Evolutionary conservation across 73 alveolate genomes (phyloP), one percentile per base, ranked within the genome.

Genomic region (Breviolum minutum): DNA sequence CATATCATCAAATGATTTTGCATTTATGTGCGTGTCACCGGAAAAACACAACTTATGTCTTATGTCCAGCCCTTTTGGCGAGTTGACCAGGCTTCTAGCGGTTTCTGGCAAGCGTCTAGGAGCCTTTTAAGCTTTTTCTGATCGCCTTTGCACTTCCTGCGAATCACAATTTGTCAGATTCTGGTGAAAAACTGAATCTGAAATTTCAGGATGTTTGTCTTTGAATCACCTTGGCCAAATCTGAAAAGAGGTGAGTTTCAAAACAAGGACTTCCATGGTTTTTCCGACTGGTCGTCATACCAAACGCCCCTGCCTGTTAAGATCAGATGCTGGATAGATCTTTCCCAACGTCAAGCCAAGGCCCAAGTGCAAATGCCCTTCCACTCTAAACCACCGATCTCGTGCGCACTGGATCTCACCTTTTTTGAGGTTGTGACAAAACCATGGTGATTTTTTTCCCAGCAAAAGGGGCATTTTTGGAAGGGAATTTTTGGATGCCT

Each of bases 361-460:
- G 61, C 87, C 87, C 82, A 92, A 81, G 27, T 92, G 98, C 63
- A 92, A 90, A 61, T 73, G 98, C n/a, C 87, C 87, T 20, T 73
- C 98, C 79, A 74, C 79, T 48, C 90, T 88, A 60, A 74, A 92
- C 30, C 29, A 92, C 81, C 54, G 54, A 40, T 40, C 54, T 40
- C 54, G 54, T 3, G 54, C 54, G 3, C 54, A 40, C 3, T 40
- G 54, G 54, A 40, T 40, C 54, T 40, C 54, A 40, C 54, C 54
- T n/a, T n/a, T n/a, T n/a, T n/a, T n/a, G n/a, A n/a, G n/a, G n/a
- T n/a, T n/a, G n/a, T n/a, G n/a, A n/a, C n/a, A n/a, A n/a, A n/a
- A n/a, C n/a, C n/a, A n/a, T n/a, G n/a, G n/a, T n/a, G n/a, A n/a
- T n/a, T n/a, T n/a, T n/a, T n/a, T n/a, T n/a, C n/a, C n/a, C n/a